Evolutionary conservation across 2,329 filamentous ascomycete genomes (phyloP).

Genomic region (Penicillium verrucosum): DNA sequence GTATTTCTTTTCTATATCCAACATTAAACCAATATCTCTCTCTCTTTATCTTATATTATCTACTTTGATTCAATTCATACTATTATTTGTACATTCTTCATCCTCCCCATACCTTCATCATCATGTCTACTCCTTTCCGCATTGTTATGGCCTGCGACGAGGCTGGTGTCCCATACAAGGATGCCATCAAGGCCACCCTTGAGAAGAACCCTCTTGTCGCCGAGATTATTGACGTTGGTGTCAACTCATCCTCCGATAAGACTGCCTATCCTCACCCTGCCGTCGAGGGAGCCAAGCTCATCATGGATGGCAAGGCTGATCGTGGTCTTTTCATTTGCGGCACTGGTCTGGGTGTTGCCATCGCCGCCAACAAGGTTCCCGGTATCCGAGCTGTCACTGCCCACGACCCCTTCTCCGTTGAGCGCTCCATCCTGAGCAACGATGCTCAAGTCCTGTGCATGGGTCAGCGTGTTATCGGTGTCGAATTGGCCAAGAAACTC

Average conservation of each 20-base stretch:
- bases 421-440: slow-evolving; percentile 76
- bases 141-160: slow-evolving; percentile 66
- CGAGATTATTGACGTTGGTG: slow-evolving; percentile 71
- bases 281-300: slow-evolving; percentile 63
- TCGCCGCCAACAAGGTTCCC: slow-evolving; percentile 82
- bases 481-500: slow-evolving; percentile 74
- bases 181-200: slow-evolving; percentile 70
- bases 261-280: slow-evolving; percentile 79
- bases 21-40: not conserved
- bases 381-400: slow-evolving; percentile 84
- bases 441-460: slow-evolving; percentile 85
- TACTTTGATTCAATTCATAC: not conserved
- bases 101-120: slow-evolving; percentile 5
- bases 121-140: slow-evolving; percentile 47
- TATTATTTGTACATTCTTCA: not conserved
- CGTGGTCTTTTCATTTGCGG: slow-evolving; percentile 77
- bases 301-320: slow-evolving; percentile 58
- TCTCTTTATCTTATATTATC: not conserved
- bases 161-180: slow-evolving; percentile 75
- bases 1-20: not conserved
- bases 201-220: slow-evolving; percentile 64
- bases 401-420: slow-evolving; percentile 80
- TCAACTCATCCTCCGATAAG: slow-evolving; percentile 63
- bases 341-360: slow-evolving; percentile 82
- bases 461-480: slow-evolving; percentile 76